Conservation (phyloP, 805 yeast genomes). For the Yarrowia sp. region DNA sequence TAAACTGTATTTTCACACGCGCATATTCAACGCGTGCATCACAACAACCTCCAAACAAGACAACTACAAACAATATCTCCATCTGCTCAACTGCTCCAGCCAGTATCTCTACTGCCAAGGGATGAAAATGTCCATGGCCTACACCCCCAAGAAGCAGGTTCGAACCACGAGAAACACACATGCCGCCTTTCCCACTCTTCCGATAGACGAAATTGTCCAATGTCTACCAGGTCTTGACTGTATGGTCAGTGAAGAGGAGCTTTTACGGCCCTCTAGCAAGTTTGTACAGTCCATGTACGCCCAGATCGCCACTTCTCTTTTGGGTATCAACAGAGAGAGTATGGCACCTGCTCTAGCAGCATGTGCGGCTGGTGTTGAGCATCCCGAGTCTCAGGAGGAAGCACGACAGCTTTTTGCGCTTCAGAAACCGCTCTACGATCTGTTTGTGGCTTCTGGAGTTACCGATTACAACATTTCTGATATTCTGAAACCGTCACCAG, state of each 20-base stretch:
- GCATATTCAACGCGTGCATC: conserved; percentile 16
- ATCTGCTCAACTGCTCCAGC: no score
- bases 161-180: neutral
- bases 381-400: conserved; percentile 21
- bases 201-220: conserved; percentile 16
- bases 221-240: conserved; percentile 10
- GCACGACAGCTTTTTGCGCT: conserved; percentile 9
- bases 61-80: neutral
- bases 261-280: neutral
- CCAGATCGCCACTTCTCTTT: conserved; percentile 1
- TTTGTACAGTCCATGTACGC: conserved; percentile 25
- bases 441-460: conserved; percentile 22
- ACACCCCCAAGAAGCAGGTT: conserved; percentile 7
- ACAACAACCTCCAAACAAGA: neutral
- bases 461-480: conserved; percentile 17
- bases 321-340: conserved; percentile 20
- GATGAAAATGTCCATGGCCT: conserved; percentile 14
- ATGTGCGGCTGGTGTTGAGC: neutral
- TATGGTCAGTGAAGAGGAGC: conserved; percentile 13
- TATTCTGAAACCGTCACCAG: conserved; percentile 14
- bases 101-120: no score
- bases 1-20: neutral
- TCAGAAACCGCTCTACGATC: conserved; percentile 13
- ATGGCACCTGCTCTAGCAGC: conserved; percentile 19
- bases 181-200: conserved; percentile 19